Evolutionary conservation across 176 grass and related monocot genomes (phyloP).

Genomic region (Oryza australiensis): DNA sequence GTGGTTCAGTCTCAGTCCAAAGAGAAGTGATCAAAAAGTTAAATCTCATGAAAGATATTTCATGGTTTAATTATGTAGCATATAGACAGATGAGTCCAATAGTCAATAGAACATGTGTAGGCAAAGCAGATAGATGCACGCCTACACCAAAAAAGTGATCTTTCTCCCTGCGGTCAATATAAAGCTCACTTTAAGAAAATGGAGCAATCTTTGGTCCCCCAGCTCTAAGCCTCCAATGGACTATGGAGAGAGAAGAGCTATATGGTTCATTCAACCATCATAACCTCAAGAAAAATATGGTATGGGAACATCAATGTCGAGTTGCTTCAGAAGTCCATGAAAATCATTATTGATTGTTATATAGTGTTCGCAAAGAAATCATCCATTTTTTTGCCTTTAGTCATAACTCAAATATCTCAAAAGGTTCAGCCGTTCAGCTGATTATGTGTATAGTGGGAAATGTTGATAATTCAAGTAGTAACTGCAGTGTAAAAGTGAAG

Average conservation of each 20-base stretch:
- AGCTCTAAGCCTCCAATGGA: not conserved
- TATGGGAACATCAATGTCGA: not conserved
- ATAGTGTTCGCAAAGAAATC: too few relatives aligned
- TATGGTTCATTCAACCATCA: constrained; percentile 16
- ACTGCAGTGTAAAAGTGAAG: not conserved
- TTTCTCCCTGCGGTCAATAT: constrained; percentile 46
- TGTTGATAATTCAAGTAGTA: constrained; percentile 3
- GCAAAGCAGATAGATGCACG: constrained; percentile 43
- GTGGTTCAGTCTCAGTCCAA: constrained; percentile 33
- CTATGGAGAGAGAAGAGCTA: constrained; percentile 1
- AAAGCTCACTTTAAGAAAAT: constrained; percentile 39
- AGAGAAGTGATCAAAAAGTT: constrained; percentile 30
- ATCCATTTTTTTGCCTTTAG: not conserved
- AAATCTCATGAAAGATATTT: constrained; percentile 46
- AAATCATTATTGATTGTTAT: constrained; percentile 31
- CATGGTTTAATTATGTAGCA: constrained; percentile 32
- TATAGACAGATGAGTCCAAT: constrained; percentile 40
- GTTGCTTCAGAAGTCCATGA: constrained; percentile 15
- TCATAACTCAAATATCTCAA: constrained; percentile 1
- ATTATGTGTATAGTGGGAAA: not conserved
- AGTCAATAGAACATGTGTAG: constrained; percentile 44
- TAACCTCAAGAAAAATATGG: not conserved
- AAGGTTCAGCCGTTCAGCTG: constrained; percentile 11
- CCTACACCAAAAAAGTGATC: constrained; percentile 28
- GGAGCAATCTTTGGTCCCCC: constrained; percentile 38